Evolutionary conservation across 768 basidiomycete genomes (phyloP), one percentile per base, ranked within the genome.

Genomic region (Mycena leptocephala): DNA sequence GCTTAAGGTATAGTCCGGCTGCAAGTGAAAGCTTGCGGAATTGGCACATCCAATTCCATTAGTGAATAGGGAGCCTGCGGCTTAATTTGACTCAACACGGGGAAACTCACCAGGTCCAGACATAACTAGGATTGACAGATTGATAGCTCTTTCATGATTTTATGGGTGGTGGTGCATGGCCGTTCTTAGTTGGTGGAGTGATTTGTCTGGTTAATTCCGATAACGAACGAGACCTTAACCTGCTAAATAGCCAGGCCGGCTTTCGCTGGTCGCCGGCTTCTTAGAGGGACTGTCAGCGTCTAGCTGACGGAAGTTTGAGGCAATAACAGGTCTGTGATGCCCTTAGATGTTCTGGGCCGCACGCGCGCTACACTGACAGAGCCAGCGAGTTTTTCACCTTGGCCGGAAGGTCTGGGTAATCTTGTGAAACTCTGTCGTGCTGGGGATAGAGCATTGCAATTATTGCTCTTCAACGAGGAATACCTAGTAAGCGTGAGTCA

Each of bases 151-250:
- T 93, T 93, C 92, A 89, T 91, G 92, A 93, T 92, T 92, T 91
- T 90, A 92, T 93, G 92, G 93, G 92, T 93, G 93, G 93, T 94
- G 92, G 93, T 94, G 93, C 93, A 94, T 94, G 93, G 93, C 93
- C 92, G 90, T 94, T 94, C 93, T 93, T 94, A 93, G 93, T 94
- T 94, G 90, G 92, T 88, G 94, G 93, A 95, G 94, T 95, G 95
- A 95, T 95, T 95, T 95, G 95, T 95, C 95, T 95, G 95, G 94
- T 95, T 95, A 95, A 95, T 95, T 95, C 93, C 92, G 94, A 95
- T 95, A 95, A 95, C 92, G 92, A 95, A 94, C 91, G 93, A 95
- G 94, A 95, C 94, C 93, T 94, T 94, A 92, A 93, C 93, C 93
- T 94, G 93, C 94, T 95, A 94, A 95, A 94, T 95, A 95, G 94